Conservation (phyloP, 306 rosid species). For the Fagus crenata region DNA sequence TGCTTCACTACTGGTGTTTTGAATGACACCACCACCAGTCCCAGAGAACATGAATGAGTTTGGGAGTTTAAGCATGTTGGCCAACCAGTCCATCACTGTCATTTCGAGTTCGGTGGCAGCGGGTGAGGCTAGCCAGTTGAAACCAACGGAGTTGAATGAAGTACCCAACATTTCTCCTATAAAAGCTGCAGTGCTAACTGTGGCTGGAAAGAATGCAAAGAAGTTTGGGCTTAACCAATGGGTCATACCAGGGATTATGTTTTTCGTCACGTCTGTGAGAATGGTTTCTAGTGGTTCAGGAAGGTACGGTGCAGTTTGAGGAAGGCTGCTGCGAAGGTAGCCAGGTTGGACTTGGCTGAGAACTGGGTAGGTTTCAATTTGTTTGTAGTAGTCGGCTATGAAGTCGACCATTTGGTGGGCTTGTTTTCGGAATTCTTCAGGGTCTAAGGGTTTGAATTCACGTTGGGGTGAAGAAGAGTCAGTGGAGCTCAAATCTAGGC, state of each 20-base stretch:
- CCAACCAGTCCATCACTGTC: constrained; percentile 72
- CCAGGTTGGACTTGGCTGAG: constrained; percentile 49
- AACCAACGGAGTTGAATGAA: constrained; percentile 51
- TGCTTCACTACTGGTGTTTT: constrained; percentile 60
- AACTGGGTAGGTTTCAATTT: constrained; percentile 44
- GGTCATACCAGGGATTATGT: constrained; percentile 62
- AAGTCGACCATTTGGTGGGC: constrained; percentile 66
- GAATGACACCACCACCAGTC: constrained; percentile 52
- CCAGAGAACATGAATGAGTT: constrained; percentile 42
- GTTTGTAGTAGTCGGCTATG: constrained; percentile 49
- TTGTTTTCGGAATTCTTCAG: constrained; percentile 56
- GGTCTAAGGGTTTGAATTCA: constrained; percentile 47
- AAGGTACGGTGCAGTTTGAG: constrained; percentile 39
- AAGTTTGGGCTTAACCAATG: constrained; percentile 64
- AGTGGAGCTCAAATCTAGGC: constrained; percentile 25
- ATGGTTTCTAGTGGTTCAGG: constrained; percentile 55
- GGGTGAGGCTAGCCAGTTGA: constrained; percentile 67
- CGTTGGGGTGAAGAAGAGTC: neutral
- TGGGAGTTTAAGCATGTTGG: constrained; percentile 44
- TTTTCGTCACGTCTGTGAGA: constrained; percentile 43
- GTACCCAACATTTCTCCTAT: constrained; percentile 61
- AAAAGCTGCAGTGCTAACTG: constrained; percentile 56
- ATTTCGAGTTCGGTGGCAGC: constrained; percentile 68
- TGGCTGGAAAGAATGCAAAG: constrained; percentile 53
- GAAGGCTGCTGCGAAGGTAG: constrained; percentile 39